A percentile compares a stretch with the other conserved stretches of the same genome.
Evolutionary conservation across 2,329 filamentous ascomycete species (phyloP).

Genomic region (Aschersonia sp.): DNA sequence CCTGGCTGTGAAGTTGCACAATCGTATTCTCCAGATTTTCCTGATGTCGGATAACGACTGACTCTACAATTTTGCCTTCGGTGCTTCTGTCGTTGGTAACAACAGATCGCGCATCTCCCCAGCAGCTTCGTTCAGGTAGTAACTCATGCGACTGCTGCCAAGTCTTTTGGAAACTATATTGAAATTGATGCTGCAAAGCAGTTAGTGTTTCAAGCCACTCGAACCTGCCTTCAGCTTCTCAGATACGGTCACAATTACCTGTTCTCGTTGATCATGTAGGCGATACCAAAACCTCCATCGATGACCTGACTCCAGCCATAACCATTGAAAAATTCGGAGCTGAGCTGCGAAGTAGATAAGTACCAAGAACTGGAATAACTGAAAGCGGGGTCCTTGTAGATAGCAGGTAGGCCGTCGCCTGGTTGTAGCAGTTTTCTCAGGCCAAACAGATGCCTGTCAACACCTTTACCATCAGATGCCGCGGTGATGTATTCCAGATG

Average conservation of each 20-base stretch:
- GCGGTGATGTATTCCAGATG: conserved; percentile 86
- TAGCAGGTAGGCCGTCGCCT: conserved; percentile 64
- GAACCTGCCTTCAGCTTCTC: neutral
- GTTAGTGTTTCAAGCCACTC: conserved; percentile 2
- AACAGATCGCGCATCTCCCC: conserved; percentile 79
- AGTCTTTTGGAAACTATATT: conserved; percentile 92
- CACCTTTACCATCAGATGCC: conserved; percentile 82
- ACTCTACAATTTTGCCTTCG: conserved; percentile 77
- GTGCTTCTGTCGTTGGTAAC: conserved; percentile 59
- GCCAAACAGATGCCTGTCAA: conserved; percentile 93
- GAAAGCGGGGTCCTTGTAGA: conserved; percentile 81
- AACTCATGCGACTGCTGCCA: conserved; percentile 84
- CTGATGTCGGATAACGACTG: neutral
- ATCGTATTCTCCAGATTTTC: neutral
- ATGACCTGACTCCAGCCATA: conserved; percentile 99
- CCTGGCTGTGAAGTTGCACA: neutral
- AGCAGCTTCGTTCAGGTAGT: conserved; percentile 89
- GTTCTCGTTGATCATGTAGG: conserved; percentile 99
- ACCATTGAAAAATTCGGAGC: conserved; percentile 94
- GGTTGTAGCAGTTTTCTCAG: conserved; percentile 78
- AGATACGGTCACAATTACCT: conserved; percentile 34
- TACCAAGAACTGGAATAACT: conserved; percentile 79
- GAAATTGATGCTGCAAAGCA: conserved; percentile 65
- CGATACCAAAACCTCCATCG: conserved; percentile 89
- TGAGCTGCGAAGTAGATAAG: conserved; percentile 77